phyloP scores from a whole-genome alignment of 495 filamentous ascomycete species.

The Schizothecium vesticola region DNA sequence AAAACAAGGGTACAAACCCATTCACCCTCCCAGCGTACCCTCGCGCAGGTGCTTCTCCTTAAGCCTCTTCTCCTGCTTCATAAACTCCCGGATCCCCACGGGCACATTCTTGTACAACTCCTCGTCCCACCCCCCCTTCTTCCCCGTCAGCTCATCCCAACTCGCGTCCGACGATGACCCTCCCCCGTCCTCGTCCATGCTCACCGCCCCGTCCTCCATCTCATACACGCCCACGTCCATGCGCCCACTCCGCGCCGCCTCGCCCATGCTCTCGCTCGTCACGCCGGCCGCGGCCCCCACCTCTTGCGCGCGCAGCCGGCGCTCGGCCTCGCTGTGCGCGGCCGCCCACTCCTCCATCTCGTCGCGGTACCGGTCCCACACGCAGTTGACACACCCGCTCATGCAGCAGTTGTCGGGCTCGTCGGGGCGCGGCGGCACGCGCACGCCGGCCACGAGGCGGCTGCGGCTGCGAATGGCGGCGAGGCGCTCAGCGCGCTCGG shows the following conservation, averaged over 20 bases:
- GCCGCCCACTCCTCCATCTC: constrained; percentile 84
- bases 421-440: constrained; percentile 73
- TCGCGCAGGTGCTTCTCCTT: constrained; percentile 62
- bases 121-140: constrained; percentile 45
- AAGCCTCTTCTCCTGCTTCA: constrained; percentile 91
- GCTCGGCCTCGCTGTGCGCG: constrained; percentile 51
- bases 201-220: constrained; percentile 31
- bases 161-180: constrained; percentile 54
- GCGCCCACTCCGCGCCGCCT: background rate
- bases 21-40: constrained; percentile 35
- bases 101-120: constrained; percentile 78
- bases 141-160: constrained; percentile 49
- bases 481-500: constrained; percentile 56
- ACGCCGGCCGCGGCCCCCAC: constrained; percentile 20
- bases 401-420: constrained; percentile 99
- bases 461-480: constrained; percentile 49
- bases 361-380: constrained; percentile 88
- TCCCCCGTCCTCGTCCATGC: constrained; percentile 80
- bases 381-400: constrained; percentile 96
- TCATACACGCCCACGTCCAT: constrained; percentile 10
- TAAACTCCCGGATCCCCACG: constrained; percentile 92
- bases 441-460: constrained; percentile 67
- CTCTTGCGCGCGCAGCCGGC: constrained; percentile 31
- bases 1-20: background rate
- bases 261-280: constrained; percentile 16